Conservation (phyloP, 768 basidiomycete species). For the Sistotremastrum niveocremeum region DNA sequence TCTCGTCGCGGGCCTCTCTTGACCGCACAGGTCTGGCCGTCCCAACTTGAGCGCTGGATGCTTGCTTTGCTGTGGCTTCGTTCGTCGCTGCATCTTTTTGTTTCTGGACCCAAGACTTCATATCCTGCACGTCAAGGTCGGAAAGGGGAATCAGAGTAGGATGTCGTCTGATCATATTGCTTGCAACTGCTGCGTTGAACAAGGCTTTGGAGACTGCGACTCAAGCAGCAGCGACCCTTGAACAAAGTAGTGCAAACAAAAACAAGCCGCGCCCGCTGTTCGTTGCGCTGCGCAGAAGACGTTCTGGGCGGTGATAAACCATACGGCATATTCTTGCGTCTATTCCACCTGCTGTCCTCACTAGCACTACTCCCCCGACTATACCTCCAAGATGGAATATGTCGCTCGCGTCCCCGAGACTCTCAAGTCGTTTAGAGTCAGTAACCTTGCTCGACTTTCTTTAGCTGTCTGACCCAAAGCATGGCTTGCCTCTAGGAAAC, state of each 20-base stretch:
- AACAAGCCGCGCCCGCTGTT: too few relatives aligned
- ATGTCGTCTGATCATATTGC: slow-evolving; percentile 56
- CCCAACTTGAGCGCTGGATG: not conserved
- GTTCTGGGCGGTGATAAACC: not conserved
- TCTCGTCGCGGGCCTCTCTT: too few relatives aligned
- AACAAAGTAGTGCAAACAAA: not conserved
- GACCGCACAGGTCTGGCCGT: too few relatives aligned
- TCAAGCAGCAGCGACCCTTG: slow-evolving; percentile 3
- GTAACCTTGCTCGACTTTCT: slow-evolving; percentile 13
- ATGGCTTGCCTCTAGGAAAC: slow-evolving; percentile 42
- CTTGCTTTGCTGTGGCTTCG: not conserved
- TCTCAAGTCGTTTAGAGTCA: slow-evolving; percentile 55
- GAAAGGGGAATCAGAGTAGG: slow-evolving; percentile 68
- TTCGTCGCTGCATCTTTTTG: slow-evolving; percentile 13
- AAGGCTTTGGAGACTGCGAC: not conserved
- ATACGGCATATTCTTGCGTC: not conserved
- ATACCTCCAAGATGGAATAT: slow-evolving; percentile 39
- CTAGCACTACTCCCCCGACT: slow-evolving; percentile 2
- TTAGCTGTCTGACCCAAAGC: not conserved
- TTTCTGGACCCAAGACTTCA: slow-evolving; percentile 42
- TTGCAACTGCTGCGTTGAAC: slow-evolving; percentile 10
- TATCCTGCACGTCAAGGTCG: slow-evolving; percentile 67
- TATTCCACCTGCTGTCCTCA: not conserved
- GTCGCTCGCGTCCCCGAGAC: slow-evolving; percentile 53
- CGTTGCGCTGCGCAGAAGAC: slow-evolving; percentile 1